Conservation (phyloP, 306 rosid genomes). For the Vigna angularis region DNA sequence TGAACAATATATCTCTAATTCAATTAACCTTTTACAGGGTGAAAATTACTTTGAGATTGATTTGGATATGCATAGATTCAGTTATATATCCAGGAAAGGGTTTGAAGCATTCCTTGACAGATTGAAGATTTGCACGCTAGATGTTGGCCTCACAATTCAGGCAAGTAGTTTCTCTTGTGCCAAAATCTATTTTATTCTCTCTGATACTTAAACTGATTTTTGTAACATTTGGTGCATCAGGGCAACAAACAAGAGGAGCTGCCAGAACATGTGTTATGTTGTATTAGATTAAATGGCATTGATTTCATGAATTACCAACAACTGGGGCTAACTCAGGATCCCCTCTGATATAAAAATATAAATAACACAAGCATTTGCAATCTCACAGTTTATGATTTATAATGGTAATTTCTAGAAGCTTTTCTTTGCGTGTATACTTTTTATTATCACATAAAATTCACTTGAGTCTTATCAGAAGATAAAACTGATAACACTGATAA, state of each 20-base stretch:
- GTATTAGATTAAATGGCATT: constrained; percentile 86
- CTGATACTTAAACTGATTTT: constrained; percentile 13
- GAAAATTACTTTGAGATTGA: constrained; percentile 96
- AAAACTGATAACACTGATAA: neutral
- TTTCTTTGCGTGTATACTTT: neutral
- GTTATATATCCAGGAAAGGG: constrained; percentile 95
- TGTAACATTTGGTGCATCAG: constrained; percentile 54
- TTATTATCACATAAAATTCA: neutral
- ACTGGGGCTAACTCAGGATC: constrained; percentile 67
- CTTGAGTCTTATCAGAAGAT: neutral
- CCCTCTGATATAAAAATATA: constrained; percentile 44
- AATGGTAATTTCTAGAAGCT: constrained; percentile 45
- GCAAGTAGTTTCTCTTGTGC: constrained; percentile 47
- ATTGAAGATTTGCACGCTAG: constrained; percentile 80
- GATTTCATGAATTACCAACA: constrained; percentile 82
- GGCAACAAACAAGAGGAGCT: constrained; percentile 93
- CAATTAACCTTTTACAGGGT: constrained; percentile 57
- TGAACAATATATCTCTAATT: neutral
- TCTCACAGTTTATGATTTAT: constrained; percentile 44
- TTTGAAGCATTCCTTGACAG: constrained; percentile 92
- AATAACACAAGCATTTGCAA: constrained; percentile 44
- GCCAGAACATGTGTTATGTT: constrained; percentile 93
- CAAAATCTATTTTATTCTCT: constrained; percentile 17
- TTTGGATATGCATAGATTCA: constrained; percentile 97
- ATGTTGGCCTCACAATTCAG: constrained; percentile 98